phyloP scores from a whole-genome alignment of 2,329 filamentous ascomycete species.

The Diplocarpon rosae region DNA sequence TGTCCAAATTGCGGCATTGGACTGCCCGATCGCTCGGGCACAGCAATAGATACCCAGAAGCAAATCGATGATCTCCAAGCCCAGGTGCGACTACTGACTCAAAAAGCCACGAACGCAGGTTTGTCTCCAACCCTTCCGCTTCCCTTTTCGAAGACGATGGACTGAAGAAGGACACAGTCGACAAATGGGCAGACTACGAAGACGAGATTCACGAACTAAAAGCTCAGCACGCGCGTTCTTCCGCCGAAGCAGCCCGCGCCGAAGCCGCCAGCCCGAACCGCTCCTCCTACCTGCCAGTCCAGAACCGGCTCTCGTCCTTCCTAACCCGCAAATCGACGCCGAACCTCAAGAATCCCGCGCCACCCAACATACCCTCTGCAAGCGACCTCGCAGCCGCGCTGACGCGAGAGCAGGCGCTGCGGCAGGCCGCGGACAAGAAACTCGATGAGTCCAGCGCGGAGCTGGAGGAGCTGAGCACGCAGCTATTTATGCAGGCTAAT shows the following conservation, averaged over 20 bases:
- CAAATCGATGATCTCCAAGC: constrained; percentile 59
- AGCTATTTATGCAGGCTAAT: constrained; percentile 73
- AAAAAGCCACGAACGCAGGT: constrained; percentile 57
- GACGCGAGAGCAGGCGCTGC: constrained; percentile 53
- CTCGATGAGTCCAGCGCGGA: constrained; percentile 57
- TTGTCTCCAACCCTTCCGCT: constrained; percentile 20
- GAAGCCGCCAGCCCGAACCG: constrained; percentile 12
- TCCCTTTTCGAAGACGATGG: background rate
- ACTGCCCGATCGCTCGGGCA: constrained; percentile 18
- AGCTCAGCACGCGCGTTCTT: constrained; percentile 22
- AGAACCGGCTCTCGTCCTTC: constrained; percentile 33
- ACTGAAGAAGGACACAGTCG: constrained; percentile 33
- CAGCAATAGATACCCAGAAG: constrained; percentile 36
- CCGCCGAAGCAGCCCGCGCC: constrained; percentile 20
- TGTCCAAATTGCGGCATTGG: constrained; percentile 27
- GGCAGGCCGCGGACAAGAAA: constrained; percentile 57
- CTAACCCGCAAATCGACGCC: constrained; percentile 39
- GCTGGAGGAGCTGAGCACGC: constrained; percentile 66
- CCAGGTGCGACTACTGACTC: constrained; percentile 58
- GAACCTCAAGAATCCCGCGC: constrained; percentile 26
- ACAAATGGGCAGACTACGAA: constrained; percentile 68
- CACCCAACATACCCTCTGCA: constrained; percentile 20
- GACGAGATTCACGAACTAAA: constrained; percentile 58
- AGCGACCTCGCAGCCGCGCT: constrained; percentile 51
- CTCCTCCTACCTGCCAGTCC: constrained; percentile 23